Base-by-base conservation (phyloP, 768 basidiomycete genomes). In the Galerina sulciceps region DNA sequence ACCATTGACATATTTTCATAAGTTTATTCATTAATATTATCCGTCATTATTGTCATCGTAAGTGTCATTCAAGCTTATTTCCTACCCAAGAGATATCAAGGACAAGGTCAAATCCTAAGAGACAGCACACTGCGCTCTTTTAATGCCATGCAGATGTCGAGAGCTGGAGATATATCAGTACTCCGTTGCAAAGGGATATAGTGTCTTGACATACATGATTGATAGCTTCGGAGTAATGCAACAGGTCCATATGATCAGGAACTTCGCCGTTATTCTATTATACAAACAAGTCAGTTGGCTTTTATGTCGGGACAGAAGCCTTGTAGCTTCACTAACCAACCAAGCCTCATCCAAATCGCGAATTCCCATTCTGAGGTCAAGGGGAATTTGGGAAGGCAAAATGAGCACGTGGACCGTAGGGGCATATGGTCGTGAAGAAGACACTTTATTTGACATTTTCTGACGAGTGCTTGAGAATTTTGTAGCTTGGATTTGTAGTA, bases 191-290 rank as follows among this genome's bases (percentile, higher is more conserved):
- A 53, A 14, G 17, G 44, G 50, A 52, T 35, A 23, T 48, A 37
- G 17, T 31, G 40, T 26, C 49, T 43, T 13, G 22, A 77, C 85
- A 26, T 64, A 91, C 91, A 69, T 91, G 87, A 37, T 74, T 74
- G 15, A 78, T 65, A 10, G 89, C 89, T 41, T 89, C 86, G 4
- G 68, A 49, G 10, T 75, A 75, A 9, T 87, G 79, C 13, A 93
- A 66, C 18, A 93, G 72, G 66, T 93, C 90, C 90, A 93, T 92
- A 63, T 93, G 88, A 61, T 91, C 85, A 9, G 90, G 90, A 31
- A 83, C 71, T 18, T 83, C 76, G 26, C 75, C 81, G 22, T 81
- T 74, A 50, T 85, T 84, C 84, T 84, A 63, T 14, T 10, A 34
- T 45, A 52, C 48, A 46, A 36, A 61, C 60, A 47, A 48, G 37